phyloP scores from a whole-genome alignment of 352 stramenopile genomes.

The Pythium utonaiense region DNA sequence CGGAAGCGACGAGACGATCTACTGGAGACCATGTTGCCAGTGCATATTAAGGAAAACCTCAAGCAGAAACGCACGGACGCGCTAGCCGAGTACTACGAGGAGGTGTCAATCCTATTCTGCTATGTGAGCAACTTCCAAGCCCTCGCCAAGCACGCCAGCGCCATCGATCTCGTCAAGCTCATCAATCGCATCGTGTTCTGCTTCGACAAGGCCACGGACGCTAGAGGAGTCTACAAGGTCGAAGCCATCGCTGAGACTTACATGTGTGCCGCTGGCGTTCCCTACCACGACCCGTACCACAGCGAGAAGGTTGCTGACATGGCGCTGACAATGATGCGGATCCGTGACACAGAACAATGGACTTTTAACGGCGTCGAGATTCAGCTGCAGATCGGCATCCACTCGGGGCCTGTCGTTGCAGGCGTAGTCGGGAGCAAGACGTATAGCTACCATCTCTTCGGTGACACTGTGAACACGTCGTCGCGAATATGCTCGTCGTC shows the following conservation, averaged over 20 bases:
- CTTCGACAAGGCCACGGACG: constrained; percentile 76
- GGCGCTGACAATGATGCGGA: constrained; percentile 69
- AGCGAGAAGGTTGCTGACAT: constrained; percentile 75
- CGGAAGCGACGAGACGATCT: constrained; percentile 66
- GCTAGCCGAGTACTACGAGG: constrained; percentile 66
- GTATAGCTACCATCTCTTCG: constrained; percentile 85
- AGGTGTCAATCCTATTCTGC: constrained; percentile 83
- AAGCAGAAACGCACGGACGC: constrained; percentile 66
- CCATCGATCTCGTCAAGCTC: constrained; percentile 78
- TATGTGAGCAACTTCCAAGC: constrained; percentile 81
- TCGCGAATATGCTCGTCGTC: constrained; percentile 76
- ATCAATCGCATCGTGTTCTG: constrained; percentile 87
- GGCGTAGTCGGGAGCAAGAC: constrained; percentile 80
- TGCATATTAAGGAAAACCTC: constrained; percentile 74
- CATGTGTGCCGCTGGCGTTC: constrained; percentile 70
- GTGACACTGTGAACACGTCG: constrained; percentile 81
- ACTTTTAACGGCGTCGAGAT: constrained; percentile 73
- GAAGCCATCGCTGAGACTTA: constrained; percentile 87
- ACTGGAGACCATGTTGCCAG: constrained; percentile 70
- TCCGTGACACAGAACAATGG: constrained; percentile 65
- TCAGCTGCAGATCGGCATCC: constrained; percentile 81
- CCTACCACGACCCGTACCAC: constrained; percentile 58
- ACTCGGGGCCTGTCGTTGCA: constrained; percentile 72
- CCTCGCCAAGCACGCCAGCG: constrained; percentile 55
- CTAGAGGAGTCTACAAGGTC: constrained; percentile 79